Base-by-base conservation (phyloP, 257 asterid genomes). In the Solanum sejunctum region DNA sequence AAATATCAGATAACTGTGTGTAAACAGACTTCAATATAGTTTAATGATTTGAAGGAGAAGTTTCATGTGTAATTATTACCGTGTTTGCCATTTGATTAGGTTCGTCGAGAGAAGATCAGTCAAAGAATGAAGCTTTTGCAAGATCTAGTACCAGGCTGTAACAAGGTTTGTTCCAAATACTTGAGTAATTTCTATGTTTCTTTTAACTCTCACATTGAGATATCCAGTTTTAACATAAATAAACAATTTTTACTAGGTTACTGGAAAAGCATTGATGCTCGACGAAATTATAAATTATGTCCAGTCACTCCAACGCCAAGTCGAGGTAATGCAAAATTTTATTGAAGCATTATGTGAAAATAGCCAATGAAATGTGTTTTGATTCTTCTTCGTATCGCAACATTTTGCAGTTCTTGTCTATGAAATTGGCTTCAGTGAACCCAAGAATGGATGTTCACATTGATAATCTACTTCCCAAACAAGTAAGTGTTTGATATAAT, bases 91-190 rank as follows among this genome's bases (percentile, higher is more conserved):
- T 56, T 82, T 87, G 83, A 84, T 86, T 80, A 97, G 99, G 98
- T 97, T 6, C 87, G 99, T 41, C 90, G 99, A 43, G 99, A 97
- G 92, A 97, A 97, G 91, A 97, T 97, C 73, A 90, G 98, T 49
- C 98, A 97, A 87, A 86, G 99, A 82, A 95, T 97, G 99, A 94
- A 97, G 84, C 96, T 95, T 83, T 93, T 97, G 64, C 99, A 97
- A 91, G 99, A 94, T 92, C 97, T 97, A 71, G 99, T 95, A 81
- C 99, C 99, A 6, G 98, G 98, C 75, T 97, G 99, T 89, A 97
- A 92, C 36, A 97, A 97, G 99, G 98, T 96, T 36, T 26, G 88
- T 73, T 58, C 12, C 16, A 64, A 12, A 12, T 64, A 36, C 32
- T 66, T 58, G 58, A n/a, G 12, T n/a, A n/a, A 26, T 64, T 47